These are phyloP conservation scores for Kuraishia cidri DNA, from an alignment of 805 yeast species.

Conservation along the genomic window DNA sequence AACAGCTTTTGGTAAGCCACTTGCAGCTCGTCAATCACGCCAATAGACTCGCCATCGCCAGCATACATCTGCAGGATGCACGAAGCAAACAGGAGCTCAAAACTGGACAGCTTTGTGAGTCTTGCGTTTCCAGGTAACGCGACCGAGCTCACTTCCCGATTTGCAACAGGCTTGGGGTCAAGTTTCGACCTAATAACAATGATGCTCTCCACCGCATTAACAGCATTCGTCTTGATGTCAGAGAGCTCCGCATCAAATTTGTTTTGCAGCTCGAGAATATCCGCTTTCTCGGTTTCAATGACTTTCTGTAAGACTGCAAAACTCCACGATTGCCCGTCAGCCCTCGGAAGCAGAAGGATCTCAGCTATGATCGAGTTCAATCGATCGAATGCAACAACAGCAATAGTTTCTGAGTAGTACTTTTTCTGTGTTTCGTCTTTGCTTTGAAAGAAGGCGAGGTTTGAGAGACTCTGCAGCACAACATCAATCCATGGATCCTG, in stretches of 20 bases:
- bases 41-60: conserved; percentile 71
- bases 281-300: too few species aligned
- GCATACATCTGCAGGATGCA: conserved; percentile 68
- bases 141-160: not conserved
- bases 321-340: conserved; percentile 52
- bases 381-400: conserved; percentile 46
- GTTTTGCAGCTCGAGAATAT: too few species aligned
- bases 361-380: conserved; percentile 61
- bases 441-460: too few species aligned
- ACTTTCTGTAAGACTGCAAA: conserved; percentile 29
- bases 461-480: too few species aligned
- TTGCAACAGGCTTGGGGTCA: not conserved
- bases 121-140: not conserved
- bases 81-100: conserved; percentile 73
- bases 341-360: conserved; percentile 33
- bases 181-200: too few species aligned
- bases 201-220: too few species aligned
- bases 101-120: conserved; percentile 11
- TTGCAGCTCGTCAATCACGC: conserved; percentile 65
- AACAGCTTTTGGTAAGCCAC: conserved; percentile 43
- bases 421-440: conserved; percentile 4
- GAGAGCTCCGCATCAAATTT: too few species aligned
- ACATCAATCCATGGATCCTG: too few species aligned
- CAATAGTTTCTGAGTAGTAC: conserved; percentile 20
- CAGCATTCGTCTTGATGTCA: too few species aligned